A percentile compares a stretch with the other conserved stretches of the same genome.
phyloP scores from a whole-genome alignment of 2,329 filamentous ascomycete genomes.

The Talaromyces sp. region DNA sequence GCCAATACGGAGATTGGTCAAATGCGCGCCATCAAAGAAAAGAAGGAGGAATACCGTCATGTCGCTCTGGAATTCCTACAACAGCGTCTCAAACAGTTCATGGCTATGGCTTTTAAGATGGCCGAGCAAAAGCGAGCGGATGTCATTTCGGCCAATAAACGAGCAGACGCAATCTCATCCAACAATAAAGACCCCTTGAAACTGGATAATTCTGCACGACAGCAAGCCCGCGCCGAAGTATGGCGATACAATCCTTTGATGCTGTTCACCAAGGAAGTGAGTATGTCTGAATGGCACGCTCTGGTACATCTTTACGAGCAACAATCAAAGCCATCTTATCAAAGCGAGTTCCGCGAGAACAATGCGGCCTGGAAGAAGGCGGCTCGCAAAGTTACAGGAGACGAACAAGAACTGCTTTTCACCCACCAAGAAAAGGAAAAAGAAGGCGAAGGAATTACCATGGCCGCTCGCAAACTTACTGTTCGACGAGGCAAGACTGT shows the following conservation, averaged over 20 bases:
- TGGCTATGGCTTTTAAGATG: conserved; percentile 77
- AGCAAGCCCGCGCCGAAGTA: conserved; percentile 69
- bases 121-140: conserved; percentile 71
- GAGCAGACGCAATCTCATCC: conserved; percentile 61
- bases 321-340: conserved; percentile 75
- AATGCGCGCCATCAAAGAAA: conserved; percentile 93
- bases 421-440: conserved; percentile 87
- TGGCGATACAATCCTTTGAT: conserved; percentile 90
- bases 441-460: conserved; percentile 67
- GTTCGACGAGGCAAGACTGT: conserved; percentile 89
- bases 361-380: conserved; percentile 77
- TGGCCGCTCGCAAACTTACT: conserved; percentile 83
- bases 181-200: conserved; percentile 54
- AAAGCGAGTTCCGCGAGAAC: conserved; percentile 78
- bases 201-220: conserved; percentile 71
- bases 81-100: conserved; percentile 72
- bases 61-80: conserved; percentile 78
- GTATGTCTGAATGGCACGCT: conserved; percentile 77
- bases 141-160: conserved; percentile 55
- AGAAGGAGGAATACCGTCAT: conserved; percentile 82
- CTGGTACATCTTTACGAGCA: conserved; percentile 80
- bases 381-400: conserved; percentile 71
- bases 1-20: conserved; percentile 74
- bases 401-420: conserved; percentile 85
- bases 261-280: conserved; percentile 84